Evolutionary conservation across 2,329 filamentous ascomycete genomes (phyloP).

Genomic region (Cordyceps cateniannulata): DNA sequence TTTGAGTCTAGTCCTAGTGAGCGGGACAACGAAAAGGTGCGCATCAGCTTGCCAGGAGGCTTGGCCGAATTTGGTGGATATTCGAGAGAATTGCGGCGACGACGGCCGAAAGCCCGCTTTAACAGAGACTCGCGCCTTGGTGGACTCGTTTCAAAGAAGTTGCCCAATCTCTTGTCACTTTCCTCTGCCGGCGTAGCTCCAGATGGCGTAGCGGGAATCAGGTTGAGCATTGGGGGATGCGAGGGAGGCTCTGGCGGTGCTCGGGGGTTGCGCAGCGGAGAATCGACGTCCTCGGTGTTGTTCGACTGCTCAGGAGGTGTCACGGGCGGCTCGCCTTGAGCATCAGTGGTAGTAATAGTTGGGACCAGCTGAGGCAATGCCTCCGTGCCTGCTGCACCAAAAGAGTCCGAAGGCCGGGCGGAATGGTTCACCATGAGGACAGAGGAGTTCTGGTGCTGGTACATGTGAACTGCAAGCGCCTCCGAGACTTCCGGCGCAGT

Average conservation of each 20-base stretch:
- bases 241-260: conserved; percentile 48
- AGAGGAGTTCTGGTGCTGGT: conserved; percentile 58
- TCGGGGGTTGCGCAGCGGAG: conserved; percentile 55
- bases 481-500: conserved; percentile 59
- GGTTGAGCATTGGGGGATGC: conserved; percentile 41
- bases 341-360: conserved; percentile 32
- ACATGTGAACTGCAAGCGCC: conserved; percentile 55
- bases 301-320: conserved; percentile 48
- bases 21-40: conserved; percentile 49
- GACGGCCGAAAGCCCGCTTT: conserved; percentile 45
- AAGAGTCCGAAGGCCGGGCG: conserved; percentile 42
- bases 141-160: conserved; percentile 46
- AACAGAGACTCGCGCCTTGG: conserved; percentile 44
- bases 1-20: conserved; percentile 27
- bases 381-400: conserved; percentile 23
- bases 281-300: conserved; percentile 50
- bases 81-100: conserved; percentile 37
- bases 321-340: conserved; percentile 33
- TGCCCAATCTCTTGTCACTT: conserved; percentile 45
- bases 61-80: conserved; percentile 35
- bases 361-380: conserved; percentile 24
- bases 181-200: conserved; percentile 50
- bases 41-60: conserved; percentile 37
- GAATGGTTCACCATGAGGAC: conserved; percentile 54
- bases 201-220: conserved; percentile 58